These are phyloP conservation scores for Wickerhamomyces sp. DNA, from an alignment of 1,139 yeast genomes.

Conservation along the genomic window DNA sequence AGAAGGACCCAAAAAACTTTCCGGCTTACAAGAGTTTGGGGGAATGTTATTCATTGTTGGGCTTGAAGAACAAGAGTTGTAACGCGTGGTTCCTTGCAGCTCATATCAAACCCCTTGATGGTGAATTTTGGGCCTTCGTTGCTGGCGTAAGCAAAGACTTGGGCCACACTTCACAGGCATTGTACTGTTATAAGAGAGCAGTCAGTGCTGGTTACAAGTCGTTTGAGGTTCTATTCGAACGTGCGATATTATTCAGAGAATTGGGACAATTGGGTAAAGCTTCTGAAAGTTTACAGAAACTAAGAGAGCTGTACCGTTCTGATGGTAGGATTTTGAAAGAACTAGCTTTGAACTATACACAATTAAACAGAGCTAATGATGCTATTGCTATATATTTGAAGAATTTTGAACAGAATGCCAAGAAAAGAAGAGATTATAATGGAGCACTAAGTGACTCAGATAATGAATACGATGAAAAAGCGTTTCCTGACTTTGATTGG, in stretches of 20 bases:
- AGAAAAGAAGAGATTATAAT: constrained; percentile 24
- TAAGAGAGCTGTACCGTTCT: constrained; percentile 56
- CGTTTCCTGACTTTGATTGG: constrained; percentile 62
- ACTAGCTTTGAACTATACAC: constrained; percentile 72
- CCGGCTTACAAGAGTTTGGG: constrained; percentile 85
- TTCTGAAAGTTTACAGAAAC: constrained; percentile 62
- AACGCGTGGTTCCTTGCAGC: constrained; percentile 84
- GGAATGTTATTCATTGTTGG: constrained; percentile 70
- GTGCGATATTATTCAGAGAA: constrained; percentile 65
- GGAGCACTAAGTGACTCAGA: constrained; percentile 13
- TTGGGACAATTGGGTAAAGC: constrained; percentile 67
- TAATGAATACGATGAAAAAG: constrained; percentile 19
- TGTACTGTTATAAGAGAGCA: constrained; percentile 75
- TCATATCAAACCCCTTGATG: constrained; percentile 70
- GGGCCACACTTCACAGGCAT: constrained; percentile 76
- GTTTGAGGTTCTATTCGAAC: constrained; percentile 47
- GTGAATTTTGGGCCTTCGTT: constrained; percentile 77
- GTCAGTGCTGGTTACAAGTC: constrained; percentile 53
- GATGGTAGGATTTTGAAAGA: constrained; percentile 62
- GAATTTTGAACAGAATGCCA: constrained; percentile 51
- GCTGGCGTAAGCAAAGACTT: constrained; percentile 71
- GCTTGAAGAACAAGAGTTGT: constrained; percentile 67
- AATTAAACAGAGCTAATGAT: constrained; percentile 69
- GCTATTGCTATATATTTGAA: constrained; percentile 75
- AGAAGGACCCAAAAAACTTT: constrained; percentile 69